Evolutionary conservation across 1,139 yeast genomes (phyloP), one percentile per base, ranked within the genome.

Genomic region (Nadsonia starkeyi-henricii): DNA sequence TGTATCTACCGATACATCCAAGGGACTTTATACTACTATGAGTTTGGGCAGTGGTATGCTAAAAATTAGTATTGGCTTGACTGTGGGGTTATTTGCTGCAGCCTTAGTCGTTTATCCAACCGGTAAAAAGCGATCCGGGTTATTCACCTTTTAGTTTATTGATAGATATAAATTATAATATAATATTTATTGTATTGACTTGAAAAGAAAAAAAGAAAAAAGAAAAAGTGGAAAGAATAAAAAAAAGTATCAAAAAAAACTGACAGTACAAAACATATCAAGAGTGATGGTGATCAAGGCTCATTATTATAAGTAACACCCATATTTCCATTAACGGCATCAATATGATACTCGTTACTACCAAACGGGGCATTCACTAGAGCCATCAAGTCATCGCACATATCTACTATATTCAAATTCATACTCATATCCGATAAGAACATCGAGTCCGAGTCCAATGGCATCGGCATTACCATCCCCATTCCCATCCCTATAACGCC

Each of bases 1-100:
- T 54, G 84, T 84, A 2, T 66, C 72, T 45, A 66, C 67, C 45
- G n/a, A 47, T 53, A 2, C 45, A 50, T 7, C 43, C 50, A 17
- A 7, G 30, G 47, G 54, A 9, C 46, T 50, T 20, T 48, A 46
- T 21, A 55, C 49, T 43, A 56, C 54, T 15, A 49, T 55, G 51
- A 57, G 51, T 65, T 79, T 54, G 76, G 96, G 96, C 55, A 73
- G 84, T 49, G 78, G 89, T 2, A 89, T 89, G 96, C 85, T 88
- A 39, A 85, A 88, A 60, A 95, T 89, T 20, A 81, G 95, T 2
- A 80, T 89, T 55, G 97, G 96, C 51, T 88, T 89, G 59, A 82
- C 95, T 56, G 96, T 89, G 26, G 97, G 97, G 0, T 71, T 89
- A 48, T 89, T 86, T 68, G 88, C 93, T 8, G 93, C 96, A 17